Evolutionary conservation across 2,329 filamentous ascomycete species (phyloP), one percentile per base, ranked within the genome.

Genomic region (Monosporascus sp.): DNA sequence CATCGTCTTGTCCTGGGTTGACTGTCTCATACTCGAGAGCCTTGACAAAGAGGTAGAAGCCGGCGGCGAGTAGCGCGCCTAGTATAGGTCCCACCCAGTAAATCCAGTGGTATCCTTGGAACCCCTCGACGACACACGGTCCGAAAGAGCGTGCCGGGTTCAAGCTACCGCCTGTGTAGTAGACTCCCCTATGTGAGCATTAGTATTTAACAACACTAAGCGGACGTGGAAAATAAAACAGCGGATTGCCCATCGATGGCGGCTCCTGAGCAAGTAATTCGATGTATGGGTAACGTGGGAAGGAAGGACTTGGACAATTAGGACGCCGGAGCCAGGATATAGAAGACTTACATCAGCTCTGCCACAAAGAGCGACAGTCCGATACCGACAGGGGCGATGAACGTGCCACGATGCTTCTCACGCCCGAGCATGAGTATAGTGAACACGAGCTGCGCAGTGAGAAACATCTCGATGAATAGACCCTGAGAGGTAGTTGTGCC

Each of bases 331-430:
- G 27, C 27, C 27, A 14, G 22, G 18, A 37, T 3, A 15, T 35
- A 5, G 14, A 15, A 44, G 24, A 49, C 51, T 17, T 46, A 53
- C 25, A 37, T 14, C 27, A 22, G 20, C 47, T 52, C 51, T 6
- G 51, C 51, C 9, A 86, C 74, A 62, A 86, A 86, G 22, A 87
- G 72, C 0, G 82, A 70, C 3, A 86, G 64, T 0, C 84, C 84
- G 58, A 87, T 85, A 2, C 81, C 83, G 1, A 87, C 69, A 0
- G 83, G 83, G 0, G 83, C 83, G 6, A 86, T 71, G 61, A 76
- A 86, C 0, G 82, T 85, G 1, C 78, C 79, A 56, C 80, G 80
- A 64, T 85, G 82, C 64, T 86, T 85, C 58, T 84, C 81, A 14
- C 76, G 77, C 1, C 80, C 81, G 48, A 84, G 69, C 81, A 84